Evolutionary conservation across 352 stramenopile genomes (phyloP).

Genomic region (Pythium apleroticum): DNA sequence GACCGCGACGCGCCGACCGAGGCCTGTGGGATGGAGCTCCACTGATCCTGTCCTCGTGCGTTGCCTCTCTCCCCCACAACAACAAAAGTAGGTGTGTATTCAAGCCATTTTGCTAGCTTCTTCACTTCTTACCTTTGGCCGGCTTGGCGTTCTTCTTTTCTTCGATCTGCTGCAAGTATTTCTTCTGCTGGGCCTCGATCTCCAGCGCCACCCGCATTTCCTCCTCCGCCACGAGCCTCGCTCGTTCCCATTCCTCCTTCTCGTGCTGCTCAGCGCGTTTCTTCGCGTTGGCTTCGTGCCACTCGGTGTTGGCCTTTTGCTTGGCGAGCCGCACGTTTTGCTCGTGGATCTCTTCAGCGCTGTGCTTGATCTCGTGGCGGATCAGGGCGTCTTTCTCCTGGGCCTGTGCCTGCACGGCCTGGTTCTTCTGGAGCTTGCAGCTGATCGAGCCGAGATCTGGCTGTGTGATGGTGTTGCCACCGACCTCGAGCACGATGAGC

Average conservation of each 20-base stretch:
- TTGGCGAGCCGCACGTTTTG: conserved; percentile 41
- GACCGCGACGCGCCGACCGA: conserved; percentile 8
- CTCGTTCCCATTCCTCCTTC: conserved; percentile 54
- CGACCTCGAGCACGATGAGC: conserved; percentile 53
- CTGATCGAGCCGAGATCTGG: conserved; percentile 48
- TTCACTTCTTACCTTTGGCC: conserved; percentile 61
- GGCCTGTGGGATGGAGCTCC: neutral
- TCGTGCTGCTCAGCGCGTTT: conserved; percentile 44
- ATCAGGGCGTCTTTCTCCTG: conserved; percentile 32
- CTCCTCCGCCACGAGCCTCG: conserved; percentile 35
- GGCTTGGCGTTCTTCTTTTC: conserved; percentile 61
- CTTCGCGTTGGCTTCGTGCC: conserved; percentile 56
- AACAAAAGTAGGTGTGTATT: neutral
- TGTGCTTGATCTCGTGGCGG: conserved; percentile 30
- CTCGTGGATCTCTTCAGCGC: conserved; percentile 29
- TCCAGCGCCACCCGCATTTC: conserved; percentile 46
- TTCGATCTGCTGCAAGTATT: conserved; percentile 40
- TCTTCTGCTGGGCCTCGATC: conserved; percentile 61
- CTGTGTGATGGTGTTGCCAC: conserved; percentile 45
- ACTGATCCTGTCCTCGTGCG: neutral
- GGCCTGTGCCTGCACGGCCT: conserved; percentile 27
- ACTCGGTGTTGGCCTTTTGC: conserved; percentile 39
- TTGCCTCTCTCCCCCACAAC: neutral
- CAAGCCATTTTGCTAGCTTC: neutral
- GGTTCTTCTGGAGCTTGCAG: conserved; percentile 46